Evolutionary conservation across 768 basidiomycete genomes (phyloP).

Genomic region (Suillus alpinus): DNA sequence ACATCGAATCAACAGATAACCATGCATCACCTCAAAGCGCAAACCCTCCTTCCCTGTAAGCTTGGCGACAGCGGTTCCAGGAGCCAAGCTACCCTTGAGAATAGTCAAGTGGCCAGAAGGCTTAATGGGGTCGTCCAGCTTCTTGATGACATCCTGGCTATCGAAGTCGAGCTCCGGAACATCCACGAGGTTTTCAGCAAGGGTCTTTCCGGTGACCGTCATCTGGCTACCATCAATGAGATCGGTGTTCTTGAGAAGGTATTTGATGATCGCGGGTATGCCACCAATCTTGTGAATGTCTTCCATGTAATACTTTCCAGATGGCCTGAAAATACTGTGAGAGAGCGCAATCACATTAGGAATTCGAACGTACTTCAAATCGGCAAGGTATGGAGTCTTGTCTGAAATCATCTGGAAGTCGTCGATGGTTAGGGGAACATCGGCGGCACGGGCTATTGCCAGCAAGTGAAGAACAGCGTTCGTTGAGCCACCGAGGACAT

Average conservation of each 20-base stretch:
- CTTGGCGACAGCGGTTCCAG: conserved; percentile 87
- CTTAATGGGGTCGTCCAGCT: conserved; percentile 79
- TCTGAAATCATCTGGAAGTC: conserved; percentile 83
- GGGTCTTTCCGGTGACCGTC: conserved; percentile 89
- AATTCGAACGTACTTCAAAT: conserved; percentile 57
- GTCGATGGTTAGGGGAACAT: conserved; percentile 72
- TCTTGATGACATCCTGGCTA: conserved; percentile 73
- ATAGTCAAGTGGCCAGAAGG: conserved; percentile 84
- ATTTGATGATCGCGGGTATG: conserved; percentile 81
- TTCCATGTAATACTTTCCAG: conserved; percentile 87
- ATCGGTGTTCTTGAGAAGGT: conserved; percentile 72
- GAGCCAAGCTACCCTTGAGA: conserved; percentile 84
- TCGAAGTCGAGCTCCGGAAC: conserved; percentile 69
- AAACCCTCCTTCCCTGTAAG: conserved; percentile 91
- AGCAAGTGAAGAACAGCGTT: conserved; percentile 84
- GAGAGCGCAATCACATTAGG: background rate
- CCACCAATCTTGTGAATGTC: conserved; percentile 86
- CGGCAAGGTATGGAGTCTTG: conserved; percentile 81
- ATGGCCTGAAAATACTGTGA: conserved; percentile 48
- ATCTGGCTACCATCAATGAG: conserved; percentile 79
- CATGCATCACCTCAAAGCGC: conserved; percentile 62
- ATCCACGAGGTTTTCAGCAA: conserved; percentile 83
- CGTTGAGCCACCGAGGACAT: conserved; percentile 82
- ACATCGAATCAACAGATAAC: background rate
- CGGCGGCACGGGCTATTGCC: conserved; percentile 81